Base-by-base conservation (phyloP, 257 asterid species). In the Thymus quinquecostatus region DNA sequence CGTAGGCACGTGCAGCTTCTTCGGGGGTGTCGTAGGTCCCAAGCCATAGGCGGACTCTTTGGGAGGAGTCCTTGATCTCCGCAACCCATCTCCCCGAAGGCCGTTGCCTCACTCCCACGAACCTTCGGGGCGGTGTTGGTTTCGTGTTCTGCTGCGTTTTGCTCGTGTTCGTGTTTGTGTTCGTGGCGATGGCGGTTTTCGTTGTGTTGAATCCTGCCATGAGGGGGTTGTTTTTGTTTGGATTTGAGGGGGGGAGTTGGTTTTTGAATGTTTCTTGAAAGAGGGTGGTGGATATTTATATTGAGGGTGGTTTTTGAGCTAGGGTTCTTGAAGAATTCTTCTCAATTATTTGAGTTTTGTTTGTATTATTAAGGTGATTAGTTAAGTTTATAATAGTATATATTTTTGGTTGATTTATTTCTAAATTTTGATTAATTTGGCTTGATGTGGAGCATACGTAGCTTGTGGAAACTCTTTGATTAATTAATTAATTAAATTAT, bases 11-110 rank as follows among this genome's bases (percentile, higher is more conserved):
- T 1, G 98, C 98, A 5, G 98, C 98, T 47, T 92, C 98, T 74
- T 92, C 98, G 21, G 98, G 94, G 6, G 92, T 81, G 69, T 92
- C 98, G 10, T 89, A 92, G 21, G 98, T 92, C 6, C 98, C 98
- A 0, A 92, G 96, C 96, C 98, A 92, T 21, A 92, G 68, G 28
- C 98, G 79, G 1, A 89, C 92, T 0, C 88, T 75, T 73, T 89
- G 96, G 8, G 96, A 86, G 0, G 98, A 92, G 80, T 92, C 96
- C 38, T 92, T 92, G 68, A 92, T 92, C 88, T 92, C 98, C 1
- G 96, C 98, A 3, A 92, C 98, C 98, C 96, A 92, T 57, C 98
- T 54, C 36, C 98, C 96, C 0, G 98, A 92, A 0, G 98, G 98
- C 71, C 96, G 61, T 56, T 92, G 96, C 55, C 98, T 76, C 27